Conservation (phyloP, 2,329 filamentous ascomycete species). For the Monascus ruber region DNA sequence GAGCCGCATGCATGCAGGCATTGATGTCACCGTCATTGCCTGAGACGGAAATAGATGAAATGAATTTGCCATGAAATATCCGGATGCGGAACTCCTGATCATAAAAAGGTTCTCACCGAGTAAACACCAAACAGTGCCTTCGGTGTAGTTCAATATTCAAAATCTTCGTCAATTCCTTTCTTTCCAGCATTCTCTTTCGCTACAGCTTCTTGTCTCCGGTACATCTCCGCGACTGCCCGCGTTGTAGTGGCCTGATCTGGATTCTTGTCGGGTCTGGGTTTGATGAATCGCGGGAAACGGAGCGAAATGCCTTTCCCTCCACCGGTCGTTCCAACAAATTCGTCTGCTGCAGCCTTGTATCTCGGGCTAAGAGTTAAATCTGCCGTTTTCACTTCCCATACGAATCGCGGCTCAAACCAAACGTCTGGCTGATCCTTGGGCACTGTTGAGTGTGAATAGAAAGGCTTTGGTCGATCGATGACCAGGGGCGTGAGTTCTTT, state of each 20-base stretch:
- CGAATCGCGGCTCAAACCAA: constrained; percentile 89
- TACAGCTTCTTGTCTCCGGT: constrained; percentile 84
- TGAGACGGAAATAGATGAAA: too few relatives aligned
- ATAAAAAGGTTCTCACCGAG: too few relatives aligned
- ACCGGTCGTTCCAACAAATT: constrained; percentile 60
- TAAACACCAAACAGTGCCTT: too few relatives aligned
- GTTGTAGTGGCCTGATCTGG: constrained; percentile 77
- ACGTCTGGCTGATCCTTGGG: constrained; percentile 93
- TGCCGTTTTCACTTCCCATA: constrained; percentile 97
- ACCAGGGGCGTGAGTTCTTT: constrained; percentile 60
- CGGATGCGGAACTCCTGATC: too few relatives aligned
- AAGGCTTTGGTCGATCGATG: constrained; percentile 87
- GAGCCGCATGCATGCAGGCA: too few relatives aligned
- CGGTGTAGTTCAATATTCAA: constrained; percentile 61
- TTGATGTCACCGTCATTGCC: too few relatives aligned
- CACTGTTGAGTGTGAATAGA: constrained; percentile 75
- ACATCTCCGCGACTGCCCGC: constrained; percentile 90
- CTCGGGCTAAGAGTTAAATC: constrained; percentile 85
- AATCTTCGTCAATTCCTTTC: constrained; percentile 89
- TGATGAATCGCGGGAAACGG: constrained; percentile 87
- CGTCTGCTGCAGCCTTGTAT: constrained; percentile 81
- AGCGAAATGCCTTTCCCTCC: constrained; percentile 72
- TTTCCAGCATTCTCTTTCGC: constrained; percentile 74
- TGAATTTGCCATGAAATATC: too few relatives aligned
- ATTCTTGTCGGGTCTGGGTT: constrained; percentile 89